phyloP scores from a whole-genome alignment of 2,329 filamentous ascomycete species.

The Geoglossum cookeanum region DNA sequence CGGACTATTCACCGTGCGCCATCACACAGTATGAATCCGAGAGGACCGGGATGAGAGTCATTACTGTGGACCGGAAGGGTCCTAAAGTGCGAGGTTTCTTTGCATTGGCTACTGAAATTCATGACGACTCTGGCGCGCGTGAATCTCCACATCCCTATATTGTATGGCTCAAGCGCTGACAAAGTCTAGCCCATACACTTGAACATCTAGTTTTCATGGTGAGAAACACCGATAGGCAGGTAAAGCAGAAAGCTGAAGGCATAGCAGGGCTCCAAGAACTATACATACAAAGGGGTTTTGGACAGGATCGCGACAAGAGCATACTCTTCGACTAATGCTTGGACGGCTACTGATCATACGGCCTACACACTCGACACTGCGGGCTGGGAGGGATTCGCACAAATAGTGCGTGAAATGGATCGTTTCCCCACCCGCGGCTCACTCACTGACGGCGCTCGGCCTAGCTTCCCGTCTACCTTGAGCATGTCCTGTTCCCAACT shows the following conservation, averaged over 20 bases:
- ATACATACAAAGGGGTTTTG: constrained; percentile 84
- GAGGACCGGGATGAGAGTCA: constrained; percentile 82
- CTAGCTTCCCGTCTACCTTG: constrained; percentile 69
- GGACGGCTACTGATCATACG: constrained; percentile 92
- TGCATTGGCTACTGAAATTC: constrained; percentile 86
- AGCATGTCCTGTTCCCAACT: constrained; percentile 81
- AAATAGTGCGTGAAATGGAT: constrained; percentile 34
- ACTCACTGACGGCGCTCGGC: background rate
- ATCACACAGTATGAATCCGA: constrained; percentile 95
- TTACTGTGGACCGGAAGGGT: constrained; percentile 78
- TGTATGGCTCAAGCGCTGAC: constrained; percentile 4
- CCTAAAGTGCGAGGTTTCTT: constrained; percentile 96
- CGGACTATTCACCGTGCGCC: constrained; percentile 72
- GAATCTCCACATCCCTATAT: constrained; percentile 4
- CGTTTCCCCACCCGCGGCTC: background rate
- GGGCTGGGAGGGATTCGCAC: constrained; percentile 90
- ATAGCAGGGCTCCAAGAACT: constrained; percentile 84
- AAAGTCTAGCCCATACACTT: constrained; percentile 25
- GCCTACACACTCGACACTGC: constrained; percentile 90
- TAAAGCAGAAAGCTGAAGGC: constrained; percentile 53
- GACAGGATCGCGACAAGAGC: constrained; percentile 87
- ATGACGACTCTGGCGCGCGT: constrained; percentile 84
- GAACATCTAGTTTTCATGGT: constrained; percentile 34
- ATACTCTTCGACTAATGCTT: constrained; percentile 89
- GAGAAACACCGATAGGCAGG: constrained; percentile 32